phyloP scores from a whole-genome alignment of 306 rosid species.

The Cajanus cajan region DNA sequence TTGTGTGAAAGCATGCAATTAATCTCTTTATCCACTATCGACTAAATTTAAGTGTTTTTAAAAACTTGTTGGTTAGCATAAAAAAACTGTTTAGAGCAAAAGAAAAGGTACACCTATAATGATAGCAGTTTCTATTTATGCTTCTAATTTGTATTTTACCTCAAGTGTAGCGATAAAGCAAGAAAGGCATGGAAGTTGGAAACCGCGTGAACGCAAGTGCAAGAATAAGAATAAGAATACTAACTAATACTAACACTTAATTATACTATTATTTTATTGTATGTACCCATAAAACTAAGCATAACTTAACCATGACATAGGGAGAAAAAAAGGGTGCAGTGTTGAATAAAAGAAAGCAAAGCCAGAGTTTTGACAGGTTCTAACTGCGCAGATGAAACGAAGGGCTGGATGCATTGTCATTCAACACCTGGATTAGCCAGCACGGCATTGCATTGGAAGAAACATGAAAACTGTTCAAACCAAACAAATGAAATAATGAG shows the following conservation, averaged over 20 bases:
- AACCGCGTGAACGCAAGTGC: conserved; percentile 33
- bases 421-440: conserved; percentile 16
- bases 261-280: not conserved
- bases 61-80: not conserved
- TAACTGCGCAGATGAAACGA: conserved; percentile 14
- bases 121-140: not conserved
- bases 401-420: not conserved
- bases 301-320: not conserved
- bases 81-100: conserved; percentile 10
- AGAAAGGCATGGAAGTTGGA: conserved; percentile 19
- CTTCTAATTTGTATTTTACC: conserved; percentile 17
- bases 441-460: conserved; percentile 29
- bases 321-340: not conserved
- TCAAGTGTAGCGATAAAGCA: not conserved
- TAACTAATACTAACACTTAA: not conserved
- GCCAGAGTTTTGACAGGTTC: conserved; percentile 18
- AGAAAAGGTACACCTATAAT: conserved; percentile 14
- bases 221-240: not conserved
- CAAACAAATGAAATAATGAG: not conserved
- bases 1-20: conserved; percentile 10
- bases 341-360: not conserved
- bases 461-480: not conserved
- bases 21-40: conserved; percentile 16
- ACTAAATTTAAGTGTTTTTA: conserved; percentile 7
- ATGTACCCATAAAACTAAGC: not conserved